phyloP scores from a whole-genome alignment of 2,329 filamentous ascomycete species.

The Nigrograna mackinnonii region DNA sequence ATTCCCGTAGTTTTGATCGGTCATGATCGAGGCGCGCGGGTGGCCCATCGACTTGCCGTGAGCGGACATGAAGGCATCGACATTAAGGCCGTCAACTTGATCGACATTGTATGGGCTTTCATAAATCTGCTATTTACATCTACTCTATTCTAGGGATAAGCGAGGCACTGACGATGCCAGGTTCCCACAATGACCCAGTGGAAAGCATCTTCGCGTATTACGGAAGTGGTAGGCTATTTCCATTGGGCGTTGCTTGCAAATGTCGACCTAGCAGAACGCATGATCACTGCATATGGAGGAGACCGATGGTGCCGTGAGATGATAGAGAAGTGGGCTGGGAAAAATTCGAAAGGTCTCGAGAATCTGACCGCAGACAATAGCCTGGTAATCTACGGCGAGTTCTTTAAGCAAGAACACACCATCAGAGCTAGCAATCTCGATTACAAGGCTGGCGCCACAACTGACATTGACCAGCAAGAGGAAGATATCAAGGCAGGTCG shows the following conservation, averaged over 20 bases:
- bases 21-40: conserved; percentile 61
- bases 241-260: conserved; percentile 66
- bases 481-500: conserved; percentile 48
- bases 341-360: conserved; percentile 8
- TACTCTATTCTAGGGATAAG: too few relatives aligned
- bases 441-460: conserved; percentile 56
- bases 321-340: conserved; percentile 42
- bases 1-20: conserved; percentile 48
- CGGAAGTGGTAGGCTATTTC: conserved; percentile 53
- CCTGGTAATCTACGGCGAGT: conserved; percentile 47
- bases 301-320: conserved; percentile 42
- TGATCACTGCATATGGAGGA: conserved; percentile 48
- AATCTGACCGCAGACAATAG: conserved; percentile 25
- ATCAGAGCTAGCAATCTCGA: conserved; percentile 60
- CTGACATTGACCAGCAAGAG: conserved; percentile 57
- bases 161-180: conserved; percentile 21
- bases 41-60: conserved; percentile 59
- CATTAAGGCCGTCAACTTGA: conserved; percentile 33
- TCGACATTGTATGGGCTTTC: conserved; percentile 38
- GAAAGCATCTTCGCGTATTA: conserved; percentile 45
- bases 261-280: conserved; percentile 54
- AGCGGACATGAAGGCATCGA: conserved; percentile 47
- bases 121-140: too few relatives aligned
- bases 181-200: conserved; percentile 61
- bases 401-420: conserved; percentile 44